phyloP scores from a whole-genome alignment of 495 filamentous ascomycete species.

The Xylaria bambusicola region DNA sequence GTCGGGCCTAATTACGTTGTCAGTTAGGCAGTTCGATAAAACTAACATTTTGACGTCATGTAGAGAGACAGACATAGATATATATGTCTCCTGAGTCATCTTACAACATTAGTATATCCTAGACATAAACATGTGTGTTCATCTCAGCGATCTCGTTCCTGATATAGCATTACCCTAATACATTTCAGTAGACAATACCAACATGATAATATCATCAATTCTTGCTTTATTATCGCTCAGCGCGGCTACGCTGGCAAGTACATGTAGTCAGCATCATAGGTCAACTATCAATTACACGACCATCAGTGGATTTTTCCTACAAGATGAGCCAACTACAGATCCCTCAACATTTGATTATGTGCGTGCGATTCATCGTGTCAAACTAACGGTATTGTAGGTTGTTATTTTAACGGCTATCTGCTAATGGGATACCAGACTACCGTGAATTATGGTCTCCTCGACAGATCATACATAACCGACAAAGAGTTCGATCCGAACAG shows the following conservation, averaged over 20 bases:
- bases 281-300: constrained; percentile 60
- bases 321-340: constrained; percentile 67
- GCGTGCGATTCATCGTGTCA: constrained; percentile 18
- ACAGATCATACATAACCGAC: constrained; percentile 57
- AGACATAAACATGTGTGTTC: too few species aligned
- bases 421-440: constrained; percentile 45
- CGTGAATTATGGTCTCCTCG: constrained; percentile 68
- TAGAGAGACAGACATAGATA: too few species aligned
- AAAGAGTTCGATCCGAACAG: constrained; percentile 34
- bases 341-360: constrained; percentile 68
- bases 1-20: too few species aligned
- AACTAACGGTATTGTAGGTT: background rate
- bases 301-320: constrained; percentile 69
- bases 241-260: constrained; percentile 14
- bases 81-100: too few species aligned
- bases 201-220: background rate
- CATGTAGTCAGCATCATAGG: constrained; percentile 15
- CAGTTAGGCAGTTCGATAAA: too few species aligned
- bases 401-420: background rate
- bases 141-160: background rate
- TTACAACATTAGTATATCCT: too few species aligned
- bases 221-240: constrained; percentile 20
- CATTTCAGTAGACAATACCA: background rate
- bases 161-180: background rate
- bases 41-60: too few species aligned